phyloP scores from a whole-genome alignment of 148 eudicot genomes.

The Fallopia convolvulus region DNA sequence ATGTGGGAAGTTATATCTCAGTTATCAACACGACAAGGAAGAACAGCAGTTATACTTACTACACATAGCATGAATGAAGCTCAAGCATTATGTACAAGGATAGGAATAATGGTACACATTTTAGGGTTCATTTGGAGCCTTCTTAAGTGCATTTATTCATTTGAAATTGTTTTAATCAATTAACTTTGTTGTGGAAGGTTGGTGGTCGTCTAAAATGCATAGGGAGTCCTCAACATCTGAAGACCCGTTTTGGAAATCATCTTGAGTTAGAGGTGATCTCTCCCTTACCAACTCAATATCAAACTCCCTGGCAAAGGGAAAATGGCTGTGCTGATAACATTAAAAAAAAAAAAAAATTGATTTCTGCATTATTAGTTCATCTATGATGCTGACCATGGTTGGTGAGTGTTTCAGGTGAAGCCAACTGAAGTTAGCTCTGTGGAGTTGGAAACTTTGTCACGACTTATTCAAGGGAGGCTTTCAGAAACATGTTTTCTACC shows the following conservation, averaged over 20 bases:
- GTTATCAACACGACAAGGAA: slow-evolving; percentile 87
- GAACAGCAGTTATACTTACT: slow-evolving; percentile 91
- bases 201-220: slow-evolving; percentile 86
- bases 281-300: not conserved
- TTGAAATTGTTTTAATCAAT: not conserved
- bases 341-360: not conserved
- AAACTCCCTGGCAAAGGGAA: not conserved
- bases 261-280: slow-evolving; percentile 86
- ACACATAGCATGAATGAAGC: slow-evolving; percentile 99
- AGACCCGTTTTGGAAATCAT: slow-evolving; percentile 95
- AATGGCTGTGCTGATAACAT: not conserved
- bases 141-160: not conserved
- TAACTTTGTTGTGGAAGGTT: slow-evolving; percentile 35
- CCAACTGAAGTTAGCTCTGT: slow-evolving; percentile 64
- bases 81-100: slow-evolving; percentile 93
- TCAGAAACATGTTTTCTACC: slow-evolving; percentile 56
- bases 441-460: slow-evolving; percentile 67
- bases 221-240: slow-evolving; percentile 96
- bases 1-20: slow-evolving; percentile 99
- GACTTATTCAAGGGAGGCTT: slow-evolving; percentile 62
- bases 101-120: slow-evolving; percentile 80
- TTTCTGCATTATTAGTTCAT: not conserved
- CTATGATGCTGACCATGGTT: not conserved
- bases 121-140: not conserved
- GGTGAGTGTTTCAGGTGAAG: slow-evolving; percentile 48